phyloP scores from a whole-genome alignment of 2,329 filamentous ascomycete genomes.

The Fusarium zealandicum region DNA sequence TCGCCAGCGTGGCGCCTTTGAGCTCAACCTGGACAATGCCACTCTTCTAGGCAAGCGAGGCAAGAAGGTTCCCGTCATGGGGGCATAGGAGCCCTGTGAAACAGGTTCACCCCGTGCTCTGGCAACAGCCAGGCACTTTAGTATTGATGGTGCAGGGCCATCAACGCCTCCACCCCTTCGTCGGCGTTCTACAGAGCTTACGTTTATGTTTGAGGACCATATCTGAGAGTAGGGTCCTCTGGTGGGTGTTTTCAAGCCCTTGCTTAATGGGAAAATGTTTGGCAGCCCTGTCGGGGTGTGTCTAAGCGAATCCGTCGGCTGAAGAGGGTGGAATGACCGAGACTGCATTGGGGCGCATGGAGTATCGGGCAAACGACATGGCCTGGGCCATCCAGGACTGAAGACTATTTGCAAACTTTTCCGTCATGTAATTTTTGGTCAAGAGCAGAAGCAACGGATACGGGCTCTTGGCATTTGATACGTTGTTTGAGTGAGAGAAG shows the following conservation, averaged over 20 bases:
- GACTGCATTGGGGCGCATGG: slow-evolving; percentile 39
- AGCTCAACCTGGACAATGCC: slow-evolving; percentile 89
- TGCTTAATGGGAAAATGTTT: slow-evolving; percentile 18
- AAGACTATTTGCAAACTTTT: slow-evolving; percentile 30
- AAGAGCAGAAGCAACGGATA: slow-evolving; percentile 19
- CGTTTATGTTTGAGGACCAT: slow-evolving; percentile 27
- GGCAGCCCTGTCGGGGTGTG: not conserved
- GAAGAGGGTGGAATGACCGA: slow-evolving; percentile 17
- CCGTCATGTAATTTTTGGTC: slow-evolving; percentile 36
- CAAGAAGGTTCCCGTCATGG: slow-evolving; percentile 60
- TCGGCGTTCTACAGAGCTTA: slow-evolving; percentile 27
- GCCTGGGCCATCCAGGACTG: slow-evolving; percentile 20
- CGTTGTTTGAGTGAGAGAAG: slow-evolving; percentile 6
- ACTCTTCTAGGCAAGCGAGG: slow-evolving; percentile 80
- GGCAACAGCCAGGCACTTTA: slow-evolving; percentile 9
- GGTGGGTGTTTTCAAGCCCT: slow-evolving; percentile 6
- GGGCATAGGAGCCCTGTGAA: slow-evolving; percentile 43
- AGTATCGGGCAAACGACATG: slow-evolving; percentile 36
- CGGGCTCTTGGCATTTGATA: slow-evolving; percentile 28
- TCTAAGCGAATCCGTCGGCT: slow-evolving; percentile 1
- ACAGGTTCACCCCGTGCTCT: slow-evolving; percentile 3
- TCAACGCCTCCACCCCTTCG: slow-evolving; percentile 12
- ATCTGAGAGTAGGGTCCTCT: slow-evolving; percentile 8
- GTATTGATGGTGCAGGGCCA: slow-evolving; percentile 25
- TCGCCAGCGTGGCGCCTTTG: slow-evolving; percentile 81